Evolutionary conservation across 148 eudicot genomes (phyloP).

Genomic region (Vaccinium vitisidaea): DNA sequence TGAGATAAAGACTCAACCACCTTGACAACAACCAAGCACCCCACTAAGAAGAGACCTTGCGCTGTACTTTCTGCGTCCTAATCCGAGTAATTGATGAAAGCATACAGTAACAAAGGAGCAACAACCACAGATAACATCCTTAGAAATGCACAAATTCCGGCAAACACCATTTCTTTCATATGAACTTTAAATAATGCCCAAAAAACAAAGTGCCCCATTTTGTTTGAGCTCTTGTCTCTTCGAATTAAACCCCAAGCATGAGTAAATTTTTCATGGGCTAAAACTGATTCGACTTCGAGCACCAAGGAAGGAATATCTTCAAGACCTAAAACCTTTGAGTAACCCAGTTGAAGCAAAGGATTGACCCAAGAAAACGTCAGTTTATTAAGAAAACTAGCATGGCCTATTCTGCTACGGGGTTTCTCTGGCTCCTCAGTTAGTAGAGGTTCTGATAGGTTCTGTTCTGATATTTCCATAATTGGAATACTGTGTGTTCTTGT

Average conservation of each 20-base stretch:
- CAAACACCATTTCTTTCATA: constrained; percentile 39
- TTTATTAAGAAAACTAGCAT: constrained; percentile 36
- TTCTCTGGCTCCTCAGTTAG: constrained; percentile 24
- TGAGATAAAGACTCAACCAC: constrained; percentile 49
- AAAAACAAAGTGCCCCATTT: constrained; percentile 20
- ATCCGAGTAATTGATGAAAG: constrained; percentile 45
- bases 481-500: constrained; percentile 15
- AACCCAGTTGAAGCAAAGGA: constrained; percentile 49
- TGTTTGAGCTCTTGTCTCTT: neutral
- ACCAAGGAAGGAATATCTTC: constrained; percentile 55
- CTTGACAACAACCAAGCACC: constrained; percentile 41
- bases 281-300: constrained; percentile 48
- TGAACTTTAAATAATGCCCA: constrained; percentile 38
- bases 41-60: constrained; percentile 42
- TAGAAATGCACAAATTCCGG: constrained; percentile 39
- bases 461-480: constrained; percentile 23
- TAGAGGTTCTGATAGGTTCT: constrained; percentile 41
- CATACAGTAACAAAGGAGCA: constrained; percentile 59
- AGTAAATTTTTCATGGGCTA: constrained; percentile 42
- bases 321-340: constrained; percentile 37
- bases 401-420: constrained; percentile 13
- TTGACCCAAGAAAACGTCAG: constrained; percentile 62
- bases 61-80: constrained; percentile 13
- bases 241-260: constrained; percentile 36
- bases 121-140: constrained; percentile 34